Evolutionary conservation across 1,139 yeast genomes (phyloP), one percentile per base, ranked within the genome.

Genomic region (Lodderomyces theae): DNA sequence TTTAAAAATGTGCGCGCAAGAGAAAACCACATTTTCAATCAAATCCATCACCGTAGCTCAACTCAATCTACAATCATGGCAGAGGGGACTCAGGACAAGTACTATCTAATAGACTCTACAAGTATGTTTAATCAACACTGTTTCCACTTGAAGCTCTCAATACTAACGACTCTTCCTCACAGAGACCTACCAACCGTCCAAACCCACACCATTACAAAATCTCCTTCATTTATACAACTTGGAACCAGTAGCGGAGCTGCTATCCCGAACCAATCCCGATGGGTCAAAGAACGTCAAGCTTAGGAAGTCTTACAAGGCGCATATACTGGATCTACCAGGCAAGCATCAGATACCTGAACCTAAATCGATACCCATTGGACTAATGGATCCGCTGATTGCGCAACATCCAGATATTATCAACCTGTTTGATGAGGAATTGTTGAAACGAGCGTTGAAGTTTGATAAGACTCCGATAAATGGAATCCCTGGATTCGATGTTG

Each of bases 251-350:
- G 87, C 96, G 1, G 69, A 77, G 39, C 82, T 95, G 5, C 82
- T 92, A 37, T 95, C 96, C 1, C 74, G 98, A 53, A 75, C 84
- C n/a, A 89, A 86, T 51, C 82, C 88, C 2, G 94, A 84, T 51
- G 96, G 96, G 0, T 77, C 92, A 1, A 89, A 86, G 53, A 96
- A 96, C 38, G 89, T 88, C 31, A 92, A 92, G 64, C 73, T 92
- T 42, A 75, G 98, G 53, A 92, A 92, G 62, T 87, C 96, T 0
- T 92, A 90, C 65, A 92, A 90, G 61, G 89, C 89, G 51, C 97
- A 90, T 57, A 85, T 92, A 13, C 73, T 76, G 26, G 97, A 90
- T 52, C 67, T 92, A 28, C 86, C 96, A 0, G 97, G 97, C 1
- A 82, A 82, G 54, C 87, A 83, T 52, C 73, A 69, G 37, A 79